Evolutionary conservation across 495 filamentous ascomycete species (phyloP).

Genomic region (Trichoderma erinaceum): DNA sequence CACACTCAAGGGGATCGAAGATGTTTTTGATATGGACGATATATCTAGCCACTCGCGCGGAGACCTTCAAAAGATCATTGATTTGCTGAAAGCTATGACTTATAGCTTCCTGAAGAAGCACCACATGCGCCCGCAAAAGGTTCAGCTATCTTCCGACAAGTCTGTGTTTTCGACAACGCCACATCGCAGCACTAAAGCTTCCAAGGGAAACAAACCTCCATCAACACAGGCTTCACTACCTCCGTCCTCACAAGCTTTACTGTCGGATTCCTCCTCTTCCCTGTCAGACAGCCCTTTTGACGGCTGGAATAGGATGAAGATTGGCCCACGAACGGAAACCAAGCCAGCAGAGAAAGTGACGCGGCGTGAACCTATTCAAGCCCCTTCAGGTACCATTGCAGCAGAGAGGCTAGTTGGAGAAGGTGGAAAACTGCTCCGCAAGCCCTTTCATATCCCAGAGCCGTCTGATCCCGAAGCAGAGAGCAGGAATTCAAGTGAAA

Average conservation of each 20-base stretch:
- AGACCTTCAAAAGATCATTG: conserved; percentile 42
- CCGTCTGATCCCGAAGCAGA: not conserved
- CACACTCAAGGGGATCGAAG: conserved; percentile 27
- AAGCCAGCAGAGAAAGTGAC: not conserved
- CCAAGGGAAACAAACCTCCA: not conserved
- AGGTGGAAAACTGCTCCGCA: conserved; percentile 30
- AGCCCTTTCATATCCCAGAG: conserved; percentile 26
- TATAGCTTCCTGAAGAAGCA: conserved; percentile 64
- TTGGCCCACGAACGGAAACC: conserved; percentile 24
- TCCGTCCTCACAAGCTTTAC: conserved; percentile 6
- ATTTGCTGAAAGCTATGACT: conserved; percentile 58
- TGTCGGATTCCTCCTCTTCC: not conserved
- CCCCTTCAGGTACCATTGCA: not conserved
- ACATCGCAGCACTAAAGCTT: not conserved
- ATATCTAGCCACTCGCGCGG: conserved; percentile 20
- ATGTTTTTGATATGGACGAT: conserved; percentile 29
- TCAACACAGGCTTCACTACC: not conserved
- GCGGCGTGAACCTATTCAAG: not conserved
- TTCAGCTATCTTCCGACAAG: conserved; percentile 18
- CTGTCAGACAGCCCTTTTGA: conserved; percentile 40
- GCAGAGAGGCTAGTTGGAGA: conserved; percentile 25
- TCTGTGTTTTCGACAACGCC: conserved; percentile 7
- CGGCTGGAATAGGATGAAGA: conserved; percentile 65
- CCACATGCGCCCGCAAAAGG: conserved; percentile 49
- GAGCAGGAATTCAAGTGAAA: not conserved